Conservation (phyloP, 805 yeast genomes). For the Zygosaccharomyces rouxii region DNA sequence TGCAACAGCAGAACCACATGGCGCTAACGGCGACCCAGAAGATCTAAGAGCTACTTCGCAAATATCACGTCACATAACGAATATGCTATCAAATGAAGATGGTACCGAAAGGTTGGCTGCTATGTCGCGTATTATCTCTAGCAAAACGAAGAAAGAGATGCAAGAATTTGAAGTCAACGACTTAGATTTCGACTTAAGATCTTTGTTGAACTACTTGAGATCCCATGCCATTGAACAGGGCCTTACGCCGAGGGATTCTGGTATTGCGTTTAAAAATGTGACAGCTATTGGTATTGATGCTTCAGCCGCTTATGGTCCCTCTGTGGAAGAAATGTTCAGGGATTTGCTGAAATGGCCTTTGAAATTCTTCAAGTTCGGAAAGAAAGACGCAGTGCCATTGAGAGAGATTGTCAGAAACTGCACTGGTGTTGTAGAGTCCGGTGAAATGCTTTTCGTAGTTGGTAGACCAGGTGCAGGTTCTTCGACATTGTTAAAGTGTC, state of each 20-base stretch:
- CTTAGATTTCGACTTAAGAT: constrained; percentile 44
- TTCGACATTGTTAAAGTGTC: constrained; percentile 47
- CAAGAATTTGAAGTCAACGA: constrained; percentile 42
- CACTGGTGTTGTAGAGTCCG: constrained; percentile 43
- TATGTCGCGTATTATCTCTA: constrained; percentile 48
- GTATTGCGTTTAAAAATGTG: constrained; percentile 44
- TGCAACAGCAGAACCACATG: too few relatives aligned
- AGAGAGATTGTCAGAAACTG: constrained; percentile 40
- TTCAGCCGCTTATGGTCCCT: constrained; percentile 49
- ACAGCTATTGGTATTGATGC: constrained; percentile 49
- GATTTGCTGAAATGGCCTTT: constrained; percentile 31
- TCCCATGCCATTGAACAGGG: constrained; percentile 41
- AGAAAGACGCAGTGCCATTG: constrained; percentile 33
- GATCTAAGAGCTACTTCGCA: constrained; percentile 25
- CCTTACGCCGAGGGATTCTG: constrained; percentile 46
- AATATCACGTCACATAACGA: constrained; percentile 30
- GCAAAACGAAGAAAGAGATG: constrained; percentile 44
- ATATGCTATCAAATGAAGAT: constrained; percentile 34
- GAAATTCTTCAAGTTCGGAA: constrained; percentile 24
- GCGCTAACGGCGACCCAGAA: constrained; percentile 18
- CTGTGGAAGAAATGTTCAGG: constrained; percentile 42
- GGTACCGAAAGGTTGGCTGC: constrained; percentile 42
- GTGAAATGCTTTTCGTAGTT: constrained; percentile 50
- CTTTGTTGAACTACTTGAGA: constrained; percentile 40
- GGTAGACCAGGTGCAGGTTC: constrained; percentile 66